These are phyloP conservation scores for Naganishia friedmannii DNA, from an alignment of 768 basidiomycete species.

Conservation along the genomic window DNA sequence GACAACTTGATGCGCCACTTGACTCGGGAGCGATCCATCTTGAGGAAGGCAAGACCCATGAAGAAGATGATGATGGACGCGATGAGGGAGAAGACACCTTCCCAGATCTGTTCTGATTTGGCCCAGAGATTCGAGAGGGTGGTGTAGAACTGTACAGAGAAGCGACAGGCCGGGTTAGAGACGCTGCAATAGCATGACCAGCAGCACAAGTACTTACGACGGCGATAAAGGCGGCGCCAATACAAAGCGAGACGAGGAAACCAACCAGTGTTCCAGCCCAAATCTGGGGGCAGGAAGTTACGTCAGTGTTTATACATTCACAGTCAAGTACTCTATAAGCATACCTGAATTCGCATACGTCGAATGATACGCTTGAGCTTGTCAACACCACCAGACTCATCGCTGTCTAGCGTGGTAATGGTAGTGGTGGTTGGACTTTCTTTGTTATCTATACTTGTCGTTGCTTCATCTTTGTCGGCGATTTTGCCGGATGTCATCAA, in stretches of 20 bases:
- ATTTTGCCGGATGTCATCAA: constrained; percentile 48
- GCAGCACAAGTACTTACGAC: constrained; percentile 54
- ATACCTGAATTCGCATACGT: constrained; percentile 60
- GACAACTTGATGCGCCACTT: constrained; percentile 90
- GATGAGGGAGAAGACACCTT: constrained; percentile 63
- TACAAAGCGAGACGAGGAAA: constrained; percentile 71
- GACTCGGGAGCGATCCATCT: constrained; percentile 87
- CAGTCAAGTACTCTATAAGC: constrained; percentile 25
- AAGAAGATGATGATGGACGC: constrained; percentile 72
- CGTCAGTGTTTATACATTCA: not conserved
- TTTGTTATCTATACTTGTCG: not conserved
- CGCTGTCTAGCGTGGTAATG: not conserved
- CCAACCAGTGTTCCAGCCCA: constrained; percentile 72
- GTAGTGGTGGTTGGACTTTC: not conserved
- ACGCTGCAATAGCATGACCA: not conserved
- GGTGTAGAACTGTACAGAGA: constrained; percentile 69
- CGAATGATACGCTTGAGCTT: constrained; percentile 49
- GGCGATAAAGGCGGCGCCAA: constrained; percentile 89
- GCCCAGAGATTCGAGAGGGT: constrained; percentile 78
- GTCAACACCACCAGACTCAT: constrained; percentile 16
- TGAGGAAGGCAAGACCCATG: constrained; percentile 93
- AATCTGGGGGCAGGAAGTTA: constrained; percentile 57
- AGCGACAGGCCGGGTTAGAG: not conserved
- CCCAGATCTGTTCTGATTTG: constrained; percentile 85
- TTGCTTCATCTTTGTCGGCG: constrained; percentile 1